Percentiles rank a stretch among this genome's conserved stretches.
These are phyloP conservation scores for Hymenoscyphus linearis DNA, from an alignment of 2,329 filamentous ascomycete species.

Conservation along the genomic window DNA sequence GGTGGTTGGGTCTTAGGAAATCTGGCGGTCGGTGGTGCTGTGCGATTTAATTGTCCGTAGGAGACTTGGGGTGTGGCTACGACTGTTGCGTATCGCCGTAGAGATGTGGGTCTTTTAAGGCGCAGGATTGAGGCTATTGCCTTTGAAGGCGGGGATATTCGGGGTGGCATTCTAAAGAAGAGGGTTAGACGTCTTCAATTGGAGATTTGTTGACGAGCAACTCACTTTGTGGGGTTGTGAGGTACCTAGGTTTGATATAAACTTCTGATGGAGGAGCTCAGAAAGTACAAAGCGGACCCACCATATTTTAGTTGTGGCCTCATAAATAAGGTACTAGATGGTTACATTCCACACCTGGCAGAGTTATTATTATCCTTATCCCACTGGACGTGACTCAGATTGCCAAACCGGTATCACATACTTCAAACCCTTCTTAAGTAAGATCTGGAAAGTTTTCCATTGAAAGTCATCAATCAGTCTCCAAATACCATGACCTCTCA, in stretches of 20 bases:
- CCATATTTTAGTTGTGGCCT: conserved; percentile 6
- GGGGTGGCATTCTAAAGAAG: conserved; percentile 44
- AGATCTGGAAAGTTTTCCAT: background rate
- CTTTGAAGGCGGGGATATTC: conserved; percentile 33
- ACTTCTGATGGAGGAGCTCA: background rate
- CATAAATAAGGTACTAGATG: background rate
- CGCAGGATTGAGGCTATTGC: conserved; percentile 29
- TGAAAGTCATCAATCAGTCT: conserved; percentile 1
- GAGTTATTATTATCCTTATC: too few species aligned
- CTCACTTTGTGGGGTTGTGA: background rate
- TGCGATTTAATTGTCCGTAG: conserved; percentile 42
- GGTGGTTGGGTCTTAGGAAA: conserved; percentile 70
- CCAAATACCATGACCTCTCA: conserved; percentile 18
- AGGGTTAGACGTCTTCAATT: background rate
- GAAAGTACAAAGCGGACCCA: conserved; percentile 24
- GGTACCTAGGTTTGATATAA: background rate
- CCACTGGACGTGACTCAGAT: background rate
- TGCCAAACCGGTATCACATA: background rate
- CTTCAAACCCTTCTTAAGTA: background rate
- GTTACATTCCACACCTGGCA: background rate
- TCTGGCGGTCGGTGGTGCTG: conserved; percentile 33
- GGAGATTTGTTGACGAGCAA: background rate
- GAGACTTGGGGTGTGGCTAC: conserved; percentile 42
- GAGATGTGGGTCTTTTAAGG: conserved; percentile 33
- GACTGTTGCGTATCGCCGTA: conserved; percentile 42